Evolutionary conservation across 345 rosid genomes (phyloP).

Genomic region (Dovyalis caffra): DNA sequence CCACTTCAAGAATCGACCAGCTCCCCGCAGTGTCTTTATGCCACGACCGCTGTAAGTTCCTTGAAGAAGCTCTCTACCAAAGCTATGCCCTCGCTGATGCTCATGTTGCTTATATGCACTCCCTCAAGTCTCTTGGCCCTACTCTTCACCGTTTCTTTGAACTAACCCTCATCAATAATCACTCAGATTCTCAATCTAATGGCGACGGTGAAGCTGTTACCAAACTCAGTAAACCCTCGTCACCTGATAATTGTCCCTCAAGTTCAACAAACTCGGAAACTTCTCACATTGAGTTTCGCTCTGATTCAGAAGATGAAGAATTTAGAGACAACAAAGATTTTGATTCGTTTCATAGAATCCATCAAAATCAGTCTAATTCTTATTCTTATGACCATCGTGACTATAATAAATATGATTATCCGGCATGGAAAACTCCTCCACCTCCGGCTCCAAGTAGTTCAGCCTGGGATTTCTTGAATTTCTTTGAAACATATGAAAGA

Average conservation of each 20-base stretch:
- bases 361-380: conserved; percentile 18
- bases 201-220: neutral
- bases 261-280: conserved; percentile 38
- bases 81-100: conserved; percentile 57
- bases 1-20: conserved; percentile 50
- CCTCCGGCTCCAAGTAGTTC: conserved; percentile 46
- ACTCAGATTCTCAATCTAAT: neutral
- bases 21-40: conserved; percentile 60
- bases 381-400: neutral
- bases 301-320: conserved; percentile 51
- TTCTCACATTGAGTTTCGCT: conserved; percentile 48
- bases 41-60: conserved; percentile 55
- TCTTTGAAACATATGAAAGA: conserved; percentile 51
- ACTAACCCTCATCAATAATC: neutral
- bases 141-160: conserved; percentile 41
- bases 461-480: conserved; percentile 64
- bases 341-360: conserved; percentile 7
- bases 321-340: conserved; percentile 7
- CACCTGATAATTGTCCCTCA: conserved; percentile 27
- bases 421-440: conserved; percentile 39
- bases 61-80: conserved; percentile 53
- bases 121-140: conserved; percentile 47
- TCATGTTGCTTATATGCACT: conserved; percentile 48
- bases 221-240: conserved; percentile 18
- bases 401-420: conserved; percentile 1